Conservation (phyloP, 2,329 filamentous ascomycete species). For the Tolypocladium guangdongense region DNA sequence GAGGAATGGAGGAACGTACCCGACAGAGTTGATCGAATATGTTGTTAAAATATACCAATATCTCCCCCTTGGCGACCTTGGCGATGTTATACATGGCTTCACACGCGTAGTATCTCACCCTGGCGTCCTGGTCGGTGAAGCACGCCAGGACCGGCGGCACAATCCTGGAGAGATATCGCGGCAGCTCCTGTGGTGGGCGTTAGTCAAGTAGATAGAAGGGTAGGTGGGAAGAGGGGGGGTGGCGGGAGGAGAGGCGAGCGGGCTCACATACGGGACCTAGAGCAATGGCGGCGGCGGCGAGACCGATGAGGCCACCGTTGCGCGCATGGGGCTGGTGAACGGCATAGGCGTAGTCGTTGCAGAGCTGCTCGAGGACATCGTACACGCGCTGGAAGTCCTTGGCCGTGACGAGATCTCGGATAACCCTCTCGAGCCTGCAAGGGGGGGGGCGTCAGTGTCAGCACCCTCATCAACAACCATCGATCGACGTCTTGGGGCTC, state of each 20-base stretch:
- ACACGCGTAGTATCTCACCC: conserved; percentile 95
- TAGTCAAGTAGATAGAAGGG: not conserved
- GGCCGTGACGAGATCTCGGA: conserved; percentile 68
- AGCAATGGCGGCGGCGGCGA: conserved; percentile 92
- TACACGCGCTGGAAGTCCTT: conserved; percentile 73
- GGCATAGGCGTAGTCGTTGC: conserved; percentile 94
- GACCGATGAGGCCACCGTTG: conserved; percentile 90
- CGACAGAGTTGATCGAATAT: conserved; percentile 97
- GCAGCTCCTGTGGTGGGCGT: conserved; percentile 56
- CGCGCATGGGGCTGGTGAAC: conserved; percentile 93
- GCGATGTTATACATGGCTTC: conserved; percentile 99
- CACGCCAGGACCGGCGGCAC: conserved; percentile 94
- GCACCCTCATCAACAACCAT: not conserved
- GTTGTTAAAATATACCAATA: conserved; percentile 93
- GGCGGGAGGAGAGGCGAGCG: not conserved
- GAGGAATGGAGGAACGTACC: conserved; percentile 34
- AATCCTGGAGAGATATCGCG: conserved; percentile 83
- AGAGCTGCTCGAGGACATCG: conserved; percentile 88
- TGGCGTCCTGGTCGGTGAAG: conserved; percentile 95
- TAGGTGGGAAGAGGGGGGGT: not conserved
- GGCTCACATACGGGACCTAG: conserved; percentile 65
- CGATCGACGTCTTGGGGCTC: not conserved
- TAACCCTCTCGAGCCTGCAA: conserved; percentile 72
- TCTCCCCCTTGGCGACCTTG: conserved; percentile 97
- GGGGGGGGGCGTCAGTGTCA: conserved; percentile 7